These are phyloP conservation scores for Cladosporium colombiae DNA, from an alignment of 2,329 filamentous ascomycete genomes.

Conservation along the genomic window DNA sequence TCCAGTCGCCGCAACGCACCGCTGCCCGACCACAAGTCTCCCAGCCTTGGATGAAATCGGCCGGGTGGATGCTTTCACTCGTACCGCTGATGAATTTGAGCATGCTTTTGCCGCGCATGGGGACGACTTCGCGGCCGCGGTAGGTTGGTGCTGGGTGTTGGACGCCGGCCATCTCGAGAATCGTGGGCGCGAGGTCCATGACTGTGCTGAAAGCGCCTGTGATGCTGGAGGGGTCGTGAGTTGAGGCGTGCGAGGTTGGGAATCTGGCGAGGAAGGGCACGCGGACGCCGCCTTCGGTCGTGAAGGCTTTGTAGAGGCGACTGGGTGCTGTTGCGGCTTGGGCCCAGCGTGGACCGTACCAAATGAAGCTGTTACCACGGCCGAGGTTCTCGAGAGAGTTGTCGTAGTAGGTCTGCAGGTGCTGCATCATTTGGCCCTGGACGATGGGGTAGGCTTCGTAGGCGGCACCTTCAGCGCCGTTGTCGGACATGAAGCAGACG, in stretches of 20 bases:
- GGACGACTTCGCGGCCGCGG: conserved; percentile 52
- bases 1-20: conserved; percentile 58
- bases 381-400: conserved; percentile 61
- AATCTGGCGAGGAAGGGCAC: conserved; percentile 54
- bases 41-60: conserved; percentile 58
- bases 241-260: conserved; percentile 29
- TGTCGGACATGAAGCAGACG: conserved; percentile 64
- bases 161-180: conserved; percentile 51
- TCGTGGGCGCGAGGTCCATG: conserved; percentile 46
- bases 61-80: conserved; percentile 47
- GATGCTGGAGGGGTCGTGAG: conserved; percentile 39
- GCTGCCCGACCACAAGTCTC: conserved; percentile 58
- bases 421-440: conserved; percentile 54
- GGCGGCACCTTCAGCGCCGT: conserved; percentile 61
- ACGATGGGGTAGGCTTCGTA: conserved; percentile 62
- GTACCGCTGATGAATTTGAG: conserved; percentile 42
- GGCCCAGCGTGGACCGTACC: conserved; percentile 62
- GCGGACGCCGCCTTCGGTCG: conserved; percentile 53
- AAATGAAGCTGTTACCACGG: conserved; percentile 58
- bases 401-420: conserved; percentile 59
- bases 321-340: conserved; percentile 55
- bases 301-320: conserved; percentile 50
- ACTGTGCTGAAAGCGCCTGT: conserved; percentile 53
- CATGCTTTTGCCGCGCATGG: conserved; percentile 55
- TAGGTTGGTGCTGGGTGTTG: conserved; percentile 57